These are phyloP conservation scores for Torulaspora pretoriensis DNA, from an alignment of 1,139 yeast species.

Conservation along the genomic window DNA sequence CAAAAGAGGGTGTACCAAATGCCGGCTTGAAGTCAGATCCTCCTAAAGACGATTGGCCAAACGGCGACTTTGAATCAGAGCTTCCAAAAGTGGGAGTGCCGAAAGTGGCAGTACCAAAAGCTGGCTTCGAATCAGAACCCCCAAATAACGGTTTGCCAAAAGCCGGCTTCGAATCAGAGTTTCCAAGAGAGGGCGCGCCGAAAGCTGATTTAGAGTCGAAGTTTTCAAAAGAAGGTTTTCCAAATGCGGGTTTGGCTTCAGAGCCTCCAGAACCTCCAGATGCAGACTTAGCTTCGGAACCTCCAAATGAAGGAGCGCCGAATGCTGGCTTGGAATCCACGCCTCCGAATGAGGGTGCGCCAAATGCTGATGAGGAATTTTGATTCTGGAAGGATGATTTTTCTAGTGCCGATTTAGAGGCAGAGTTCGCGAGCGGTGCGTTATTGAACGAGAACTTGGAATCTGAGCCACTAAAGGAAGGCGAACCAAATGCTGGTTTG, in stretches of 20 bases:
- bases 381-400: slow-evolving; percentile 8
- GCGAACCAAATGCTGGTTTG: slow-evolving; percentile 1
- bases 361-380: slow-evolving; percentile 8
- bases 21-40: neutral
- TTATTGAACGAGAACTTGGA: slow-evolving; percentile 7
- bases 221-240: slow-evolving; percentile 13
- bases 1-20: slow-evolving; percentile 14
- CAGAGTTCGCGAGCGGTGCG: slow-evolving; percentile 1
- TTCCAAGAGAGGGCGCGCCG: slow-evolving; percentile 12
- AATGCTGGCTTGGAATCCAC: slow-evolving; percentile 6
- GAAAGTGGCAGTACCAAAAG: slow-evolving; percentile 11
- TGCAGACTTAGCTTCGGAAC: too few species aligned
- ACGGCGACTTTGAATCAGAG: slow-evolving; percentile 21
- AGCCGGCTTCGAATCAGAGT: slow-evolving; percentile 2
- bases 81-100: slow-evolving; percentile 19
- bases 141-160: slow-evolving; percentile 11
- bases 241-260: slow-evolving; percentile 24
- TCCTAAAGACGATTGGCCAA: slow-evolving; percentile 20
- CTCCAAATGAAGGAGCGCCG: slow-evolving; percentile 1
- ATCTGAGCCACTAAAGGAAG: slow-evolving; percentile 6
- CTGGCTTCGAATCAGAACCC: slow-evolving; percentile 2
- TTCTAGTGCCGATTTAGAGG: slow-evolving; percentile 7
- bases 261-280: slow-evolving; percentile 21
- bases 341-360: slow-evolving; percentile 8
- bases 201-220: slow-evolving; percentile 4